Percentiles rank a stretch among this genome's conserved stretches.
Evolutionary conservation across 2,329 filamentous ascomycete genomes (phyloP).

Genomic region (Xylaria polymorpha): DNA sequence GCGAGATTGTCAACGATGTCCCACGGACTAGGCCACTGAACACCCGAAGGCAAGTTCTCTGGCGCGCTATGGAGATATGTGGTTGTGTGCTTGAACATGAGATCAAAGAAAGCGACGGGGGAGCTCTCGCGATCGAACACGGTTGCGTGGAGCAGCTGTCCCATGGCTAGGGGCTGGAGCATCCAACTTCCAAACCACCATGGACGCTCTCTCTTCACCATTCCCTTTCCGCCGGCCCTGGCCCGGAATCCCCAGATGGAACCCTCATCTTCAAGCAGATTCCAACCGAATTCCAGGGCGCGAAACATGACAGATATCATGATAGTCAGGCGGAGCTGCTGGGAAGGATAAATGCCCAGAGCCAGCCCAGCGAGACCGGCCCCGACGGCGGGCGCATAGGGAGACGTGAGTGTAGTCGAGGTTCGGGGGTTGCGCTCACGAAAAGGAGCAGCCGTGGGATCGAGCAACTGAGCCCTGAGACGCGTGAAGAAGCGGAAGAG

Average conservation of each 20-base stretch:
- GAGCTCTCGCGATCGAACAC: conserved; percentile 80
- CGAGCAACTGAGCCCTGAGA: conserved; percentile 80
- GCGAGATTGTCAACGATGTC: conserved; percentile 85
- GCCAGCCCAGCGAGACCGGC: conserved; percentile 88
- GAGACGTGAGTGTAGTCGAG: conserved; percentile 79
- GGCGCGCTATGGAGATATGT: conserved; percentile 83
- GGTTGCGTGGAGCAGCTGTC: conserved; percentile 80
- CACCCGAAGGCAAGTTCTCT: conserved; percentile 70
- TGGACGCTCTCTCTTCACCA: conserved; percentile 72
- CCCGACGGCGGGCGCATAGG: conserved; percentile 88
- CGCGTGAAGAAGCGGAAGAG: conserved; percentile 90
- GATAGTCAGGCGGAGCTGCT: conserved; percentile 75
- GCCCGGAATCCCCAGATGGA: conserved; percentile 69
- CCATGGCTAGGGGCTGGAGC: conserved; percentile 79
- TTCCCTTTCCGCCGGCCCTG: conserved; percentile 55
- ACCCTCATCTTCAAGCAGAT: conserved; percentile 79
- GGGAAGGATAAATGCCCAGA: conserved; percentile 77
- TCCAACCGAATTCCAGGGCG: conserved; percentile 88
- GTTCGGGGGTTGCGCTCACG: conserved; percentile 83
- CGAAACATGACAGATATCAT: conserved; percentile 85
- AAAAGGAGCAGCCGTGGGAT: conserved; percentile 83
- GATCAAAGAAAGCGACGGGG: conserved; percentile 55
- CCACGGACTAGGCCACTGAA: conserved; percentile 79
- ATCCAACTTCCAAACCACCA: conserved; percentile 90
- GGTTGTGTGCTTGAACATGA: conserved; percentile 76